phyloP scores from a whole-genome alignment of 108 stramenopile species.

The Aurantiochytrium sp. region DNA sequence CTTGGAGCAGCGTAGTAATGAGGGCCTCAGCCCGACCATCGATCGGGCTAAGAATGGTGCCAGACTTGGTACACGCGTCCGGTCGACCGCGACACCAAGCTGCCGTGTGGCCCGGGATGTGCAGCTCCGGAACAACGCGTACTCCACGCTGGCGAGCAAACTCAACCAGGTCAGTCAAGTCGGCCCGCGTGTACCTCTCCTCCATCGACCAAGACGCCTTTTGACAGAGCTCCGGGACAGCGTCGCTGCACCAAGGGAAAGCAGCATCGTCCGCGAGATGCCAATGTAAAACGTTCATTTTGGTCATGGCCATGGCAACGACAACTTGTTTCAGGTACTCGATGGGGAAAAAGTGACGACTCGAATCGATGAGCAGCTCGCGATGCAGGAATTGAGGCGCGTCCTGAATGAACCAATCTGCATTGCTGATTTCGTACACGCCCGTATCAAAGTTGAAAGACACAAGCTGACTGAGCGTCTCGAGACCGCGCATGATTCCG shows the following conservation, averaged over 20 bases:
- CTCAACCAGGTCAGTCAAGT: conserved; percentile 46
- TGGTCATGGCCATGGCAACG: conserved; percentile 57
- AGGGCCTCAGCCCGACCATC: neutral
- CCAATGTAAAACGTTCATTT: conserved; percentile 72
- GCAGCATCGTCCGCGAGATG: conserved; percentile 57
- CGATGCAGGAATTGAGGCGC: conserved; percentile 58
- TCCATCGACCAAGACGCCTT: conserved; percentile 6
- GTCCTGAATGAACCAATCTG: conserved; percentile 46
- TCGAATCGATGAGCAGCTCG: conserved; percentile 66
- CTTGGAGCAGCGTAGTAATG: neutral
- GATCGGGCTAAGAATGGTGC: neutral
- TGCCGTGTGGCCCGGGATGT: conserved; percentile 63
- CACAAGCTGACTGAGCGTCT: conserved; percentile 57
- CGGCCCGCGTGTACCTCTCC: conserved; percentile 43
- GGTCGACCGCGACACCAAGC: conserved; percentile 32
- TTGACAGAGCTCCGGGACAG: neutral
- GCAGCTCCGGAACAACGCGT: conserved; percentile 61
- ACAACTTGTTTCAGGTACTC: conserved; percentile 50
- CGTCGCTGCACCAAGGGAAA: conserved; percentile 41
- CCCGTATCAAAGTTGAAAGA: conserved; percentile 15
- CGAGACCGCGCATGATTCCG: conserved; percentile 51
- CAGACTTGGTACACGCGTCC: conserved; percentile 19
- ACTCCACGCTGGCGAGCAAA: conserved; percentile 55
- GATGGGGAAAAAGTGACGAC: conserved; percentile 64
- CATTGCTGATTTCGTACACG: conserved; percentile 10